Evolutionary conservation across 306 rosid genomes (phyloP).

Genomic region (Quercus agrifolia): DNA sequence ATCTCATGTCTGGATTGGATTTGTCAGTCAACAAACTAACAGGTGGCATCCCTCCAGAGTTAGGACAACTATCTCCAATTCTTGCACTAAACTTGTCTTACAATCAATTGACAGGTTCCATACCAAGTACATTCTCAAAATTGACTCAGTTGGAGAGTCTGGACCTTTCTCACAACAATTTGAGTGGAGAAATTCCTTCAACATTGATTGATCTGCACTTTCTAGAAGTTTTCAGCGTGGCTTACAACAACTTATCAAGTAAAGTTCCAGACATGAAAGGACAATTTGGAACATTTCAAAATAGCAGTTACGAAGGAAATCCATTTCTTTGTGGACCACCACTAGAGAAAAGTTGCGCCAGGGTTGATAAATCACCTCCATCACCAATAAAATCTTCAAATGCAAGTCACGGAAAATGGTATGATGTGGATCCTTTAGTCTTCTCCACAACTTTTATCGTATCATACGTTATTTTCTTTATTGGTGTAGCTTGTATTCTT

Average conservation of each 20-base stretch:
- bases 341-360: neutral
- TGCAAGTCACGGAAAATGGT: too few species aligned
- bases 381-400: too few species aligned
- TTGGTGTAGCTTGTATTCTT: neutral
- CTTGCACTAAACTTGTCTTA: constrained; percentile 17
- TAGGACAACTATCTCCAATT: neutral
- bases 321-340: constrained; percentile 1
- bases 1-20: constrained; percentile 16
- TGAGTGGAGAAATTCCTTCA: constrained; percentile 22
- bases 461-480: too few species aligned
- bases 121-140: constrained; percentile 9
- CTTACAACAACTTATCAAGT: constrained; percentile 15
- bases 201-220: neutral
- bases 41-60: constrained; percentile 12
- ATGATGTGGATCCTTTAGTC: too few species aligned
- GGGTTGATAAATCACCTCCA: too few species aligned
- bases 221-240: constrained; percentile 16
- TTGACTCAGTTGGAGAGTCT: neutral
- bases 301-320: constrained; percentile 10
- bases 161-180: constrained; percentile 20
- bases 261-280: neutral
- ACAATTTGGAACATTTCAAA: constrained; percentile 17
- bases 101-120: constrained; percentile 2
- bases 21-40: constrained; percentile 16
- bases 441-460: too few species aligned